Evolutionary conservation across 2,329 filamentous ascomycete genomes (phyloP).

Genomic region (Curvularia hawaiiensis): DNA sequence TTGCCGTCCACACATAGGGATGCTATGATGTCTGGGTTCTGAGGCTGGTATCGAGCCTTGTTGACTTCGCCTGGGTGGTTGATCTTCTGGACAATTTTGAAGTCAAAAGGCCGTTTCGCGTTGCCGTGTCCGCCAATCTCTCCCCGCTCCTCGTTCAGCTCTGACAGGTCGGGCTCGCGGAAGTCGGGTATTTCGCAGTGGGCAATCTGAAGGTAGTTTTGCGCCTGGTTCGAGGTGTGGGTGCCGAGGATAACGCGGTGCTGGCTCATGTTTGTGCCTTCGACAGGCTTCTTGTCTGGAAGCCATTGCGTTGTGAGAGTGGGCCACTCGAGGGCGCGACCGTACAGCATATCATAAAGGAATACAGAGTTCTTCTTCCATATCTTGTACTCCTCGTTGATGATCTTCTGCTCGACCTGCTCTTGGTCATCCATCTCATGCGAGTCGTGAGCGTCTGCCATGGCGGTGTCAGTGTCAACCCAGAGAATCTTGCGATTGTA

Average conservation of each 20-base stretch:
- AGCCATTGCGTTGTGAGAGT: constrained; percentile 98
- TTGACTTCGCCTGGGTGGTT: constrained; percentile 97
- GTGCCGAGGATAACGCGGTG: constrained; percentile 93
- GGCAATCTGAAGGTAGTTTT: constrained; percentile 94
- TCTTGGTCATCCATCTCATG: constrained; percentile 69
- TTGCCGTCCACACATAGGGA: constrained; percentile 87
- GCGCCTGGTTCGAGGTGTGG: constrained; percentile 83
- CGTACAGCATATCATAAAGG: constrained; percentile 96
- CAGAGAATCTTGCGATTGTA: too few species aligned
- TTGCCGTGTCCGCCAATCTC: constrained; percentile 94
- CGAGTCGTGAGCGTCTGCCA: constrained; percentile 49
- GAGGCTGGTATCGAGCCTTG: constrained; percentile 96
- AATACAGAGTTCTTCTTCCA: constrained; percentile 99
- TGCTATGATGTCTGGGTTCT: constrained; percentile 95
- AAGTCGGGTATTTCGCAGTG: constrained; percentile 90
- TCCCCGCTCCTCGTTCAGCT: constrained; percentile 89
- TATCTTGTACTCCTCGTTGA: constrained; percentile 99
- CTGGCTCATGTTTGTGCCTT: constrained; percentile 83
- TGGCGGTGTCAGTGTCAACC: constrained; percentile 6
- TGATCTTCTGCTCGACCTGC: constrained; percentile 79
- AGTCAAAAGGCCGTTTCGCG: constrained; percentile 77
- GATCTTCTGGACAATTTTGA: constrained; percentile 93
- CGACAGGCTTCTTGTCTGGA: constrained; percentile 68
- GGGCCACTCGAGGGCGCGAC: constrained; percentile 94
- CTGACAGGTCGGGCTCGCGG: constrained; percentile 71